Evolutionary conservation across 2,329 filamentous ascomycete species (phyloP), one percentile per base, ranked within the genome.

Genomic region (Knufia petricola): DNA sequence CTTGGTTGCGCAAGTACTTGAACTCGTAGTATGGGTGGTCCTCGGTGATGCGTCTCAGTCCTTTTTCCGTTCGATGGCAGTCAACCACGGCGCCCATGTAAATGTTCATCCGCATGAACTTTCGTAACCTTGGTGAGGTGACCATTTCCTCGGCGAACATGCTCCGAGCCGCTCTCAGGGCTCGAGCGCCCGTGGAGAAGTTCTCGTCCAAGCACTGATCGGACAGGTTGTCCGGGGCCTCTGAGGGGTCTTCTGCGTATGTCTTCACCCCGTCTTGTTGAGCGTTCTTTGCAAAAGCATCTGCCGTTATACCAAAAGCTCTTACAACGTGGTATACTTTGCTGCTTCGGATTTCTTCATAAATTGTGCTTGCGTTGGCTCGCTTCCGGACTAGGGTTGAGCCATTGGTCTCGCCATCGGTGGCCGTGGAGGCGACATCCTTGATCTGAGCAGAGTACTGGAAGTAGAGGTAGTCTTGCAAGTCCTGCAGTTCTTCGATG

Each of bases 21-120:
- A 98, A 87, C 66, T 96, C 92, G 63, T 96, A 96, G 66, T 94
- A 96, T 0, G 88, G 87, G 61, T 96, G 89, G 20, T 92, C 82
- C 53, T 96, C 90, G 59, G 95, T 89, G 58, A 98, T 96, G 61
- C 87, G 86, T 50, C 86, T 85, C 46, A 95, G 71, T 23, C 92
- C 92, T 67, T 96, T 98, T 52, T 96, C 89, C 0, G 92, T 98
- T 48, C 92, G 82, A 53, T 79, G 80, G 64, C 89, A 94, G 69
- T 90, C 88, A 52, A 98, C 81, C 49, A 85, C 77, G 20, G 88
- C 87, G 57, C 82, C 82, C 61, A 82, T 78, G 61, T 95, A 96
- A 66, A 86, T 95, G 42, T 81, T 82, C 57, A 81, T 78, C 44
- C 92, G 78, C 67, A 96, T 82, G 55, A 87, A 82, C 64, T 90